A percentile compares a stretch with the other conserved stretches of the same genome.
phyloP scores from a whole-genome alignment of 148 eudicot genomes.

The Chenopodium album region DNA sequence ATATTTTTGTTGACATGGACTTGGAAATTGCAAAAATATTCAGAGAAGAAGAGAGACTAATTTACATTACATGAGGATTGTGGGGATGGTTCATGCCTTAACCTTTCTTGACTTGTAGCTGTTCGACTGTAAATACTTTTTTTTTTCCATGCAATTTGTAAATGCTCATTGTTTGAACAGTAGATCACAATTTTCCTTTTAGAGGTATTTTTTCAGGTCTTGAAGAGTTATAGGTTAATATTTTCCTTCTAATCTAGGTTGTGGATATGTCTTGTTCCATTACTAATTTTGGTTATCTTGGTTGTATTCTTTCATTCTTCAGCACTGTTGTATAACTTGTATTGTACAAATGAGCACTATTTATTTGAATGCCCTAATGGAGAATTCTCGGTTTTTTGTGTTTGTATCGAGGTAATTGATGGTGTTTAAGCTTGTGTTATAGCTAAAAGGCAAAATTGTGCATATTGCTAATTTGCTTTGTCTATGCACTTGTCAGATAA shows the following conservation, averaged over 20 bases:
- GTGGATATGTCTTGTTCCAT: not conserved
- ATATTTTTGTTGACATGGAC: conserved; percentile 69
- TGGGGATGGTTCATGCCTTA: conserved; percentile 5
- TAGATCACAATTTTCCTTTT: conserved; percentile 27
- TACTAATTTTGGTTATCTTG: not conserved
- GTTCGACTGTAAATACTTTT: conserved; percentile 50
- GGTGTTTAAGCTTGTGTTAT: too few relatives aligned
- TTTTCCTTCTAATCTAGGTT: conserved; percentile 19
- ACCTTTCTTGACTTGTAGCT: conserved; percentile 15
- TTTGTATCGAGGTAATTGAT: too few relatives aligned
- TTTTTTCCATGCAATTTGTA: conserved; percentile 27
- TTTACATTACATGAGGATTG: conserved; percentile 7
- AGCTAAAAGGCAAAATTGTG: too few relatives aligned
- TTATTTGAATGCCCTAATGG: too few relatives aligned
- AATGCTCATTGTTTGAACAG: conserved; percentile 33
- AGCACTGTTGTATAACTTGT: not conserved
- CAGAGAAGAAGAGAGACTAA: conserved; percentile 64
- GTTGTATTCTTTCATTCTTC: conserved; percentile 7
- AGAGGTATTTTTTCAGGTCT: conserved; percentile 14
- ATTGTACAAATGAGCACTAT: too few relatives aligned
- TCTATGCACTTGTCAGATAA: too few relatives aligned
- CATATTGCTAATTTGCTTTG: too few relatives aligned
- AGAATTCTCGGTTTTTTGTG: too few relatives aligned
- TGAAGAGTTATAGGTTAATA: not conserved
- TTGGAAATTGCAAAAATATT: conserved; percentile 53